Conservation (phyloP, 768 basidiomycete species). For the Leccinellum albellum region DNA sequence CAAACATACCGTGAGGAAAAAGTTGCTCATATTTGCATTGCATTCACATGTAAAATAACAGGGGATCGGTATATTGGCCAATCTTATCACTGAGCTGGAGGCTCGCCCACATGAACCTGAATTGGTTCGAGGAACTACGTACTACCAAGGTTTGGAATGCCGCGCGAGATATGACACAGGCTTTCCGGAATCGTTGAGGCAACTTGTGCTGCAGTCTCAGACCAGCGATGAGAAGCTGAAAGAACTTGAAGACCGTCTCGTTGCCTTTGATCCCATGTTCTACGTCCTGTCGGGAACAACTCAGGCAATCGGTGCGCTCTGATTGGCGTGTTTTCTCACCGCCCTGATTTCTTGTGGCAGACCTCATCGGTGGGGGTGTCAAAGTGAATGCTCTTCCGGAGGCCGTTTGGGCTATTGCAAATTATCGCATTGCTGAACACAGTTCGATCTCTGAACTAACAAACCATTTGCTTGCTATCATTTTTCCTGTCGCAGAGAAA, state of each 20-base stretch:
- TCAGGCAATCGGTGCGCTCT: constrained; percentile 24
- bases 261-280: constrained; percentile 20
- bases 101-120: constrained; percentile 36
- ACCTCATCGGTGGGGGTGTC: constrained; percentile 39
- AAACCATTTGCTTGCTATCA: constrained; percentile 8
- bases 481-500: constrained; percentile 20
- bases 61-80: constrained; percentile 51
- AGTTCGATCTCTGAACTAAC: constrained; percentile 19
- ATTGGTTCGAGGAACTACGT: constrained; percentile 25
- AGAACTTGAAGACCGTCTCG: constrained; percentile 14
- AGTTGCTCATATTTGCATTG: neutral
- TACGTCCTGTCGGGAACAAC: constrained; percentile 24
- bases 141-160: constrained; percentile 38
- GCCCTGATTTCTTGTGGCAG: constrained; percentile 30
- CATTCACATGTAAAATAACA: constrained; percentile 7
- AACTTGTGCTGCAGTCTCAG: constrained; percentile 21
- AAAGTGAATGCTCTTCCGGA: constrained; percentile 50
- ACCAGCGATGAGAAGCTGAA: constrained; percentile 18
- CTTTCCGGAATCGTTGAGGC: constrained; percentile 24
- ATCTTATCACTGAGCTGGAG: constrained; percentile 46
- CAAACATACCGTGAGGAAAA: constrained; percentile 42
- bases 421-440: constrained; percentile 34
- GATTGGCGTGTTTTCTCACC: neutral
- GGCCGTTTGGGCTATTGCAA: constrained; percentile 33
- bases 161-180: constrained; percentile 37